Percentiles rank a stretch among this genome's conserved stretches.
Evolutionary conservation across 768 basidiomycete genomes (phyloP).

Genomic region (Collybia sordida): DNA sequence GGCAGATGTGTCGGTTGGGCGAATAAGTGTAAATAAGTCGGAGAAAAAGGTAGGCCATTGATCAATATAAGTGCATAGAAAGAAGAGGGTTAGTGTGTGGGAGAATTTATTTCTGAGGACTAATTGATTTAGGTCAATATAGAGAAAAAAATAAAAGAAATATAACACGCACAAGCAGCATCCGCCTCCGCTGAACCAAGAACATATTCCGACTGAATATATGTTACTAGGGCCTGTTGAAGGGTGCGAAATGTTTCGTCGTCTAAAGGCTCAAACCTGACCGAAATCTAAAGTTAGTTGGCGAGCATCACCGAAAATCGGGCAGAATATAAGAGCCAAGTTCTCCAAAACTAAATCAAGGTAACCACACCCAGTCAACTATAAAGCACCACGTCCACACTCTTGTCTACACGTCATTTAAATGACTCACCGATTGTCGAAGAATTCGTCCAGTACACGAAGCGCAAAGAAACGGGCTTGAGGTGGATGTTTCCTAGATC

Average conservation of each 20-base stretch:
- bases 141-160: slow-evolving; percentile 4
- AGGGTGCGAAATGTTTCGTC: slow-evolving; percentile 68
- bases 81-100: slow-evolving; percentile 85
- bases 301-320: not conserved
- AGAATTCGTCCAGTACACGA: slow-evolving; percentile 77
- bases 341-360: not conserved
- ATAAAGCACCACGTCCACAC: not conserved
- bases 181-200: slow-evolving; percentile 80
- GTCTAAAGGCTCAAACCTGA: slow-evolving; percentile 66
- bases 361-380: not conserved
- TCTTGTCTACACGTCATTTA: slow-evolving; percentile 7
- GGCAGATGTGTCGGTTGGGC: slow-evolving; percentile 54
- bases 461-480: slow-evolving; percentile 82
- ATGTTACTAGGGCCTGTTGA: slow-evolving; percentile 75
- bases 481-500: slow-evolving; percentile 64
- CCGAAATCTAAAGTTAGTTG: not conserved
- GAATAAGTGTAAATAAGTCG: slow-evolving; percentile 74
- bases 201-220: slow-evolving; percentile 88
- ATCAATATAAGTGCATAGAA: slow-evolving; percentile 82
- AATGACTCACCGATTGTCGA: slow-evolving; percentile 73
- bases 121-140: slow-evolving; percentile 27
- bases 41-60: slow-evolving; percentile 87
- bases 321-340: not conserved
- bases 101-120: slow-evolving; percentile 95
- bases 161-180: slow-evolving; percentile 67